Evolutionary conservation across 352 stramenopile species (phyloP).

Genomic region (Halophytophthora polymorphica): DNA sequence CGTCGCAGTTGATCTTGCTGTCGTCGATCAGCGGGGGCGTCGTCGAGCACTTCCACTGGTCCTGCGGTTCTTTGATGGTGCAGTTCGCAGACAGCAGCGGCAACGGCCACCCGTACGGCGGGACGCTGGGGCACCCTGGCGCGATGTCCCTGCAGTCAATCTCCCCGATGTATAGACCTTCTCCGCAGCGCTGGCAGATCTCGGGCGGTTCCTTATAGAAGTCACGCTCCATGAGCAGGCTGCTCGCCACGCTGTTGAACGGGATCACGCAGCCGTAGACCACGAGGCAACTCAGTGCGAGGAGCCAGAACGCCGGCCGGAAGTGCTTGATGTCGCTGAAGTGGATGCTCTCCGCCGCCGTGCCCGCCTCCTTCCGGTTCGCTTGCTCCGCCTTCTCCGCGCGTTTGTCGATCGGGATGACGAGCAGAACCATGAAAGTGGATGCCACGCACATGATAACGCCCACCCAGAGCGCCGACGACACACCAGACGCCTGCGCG

Average conservation of each 20-base stretch:
- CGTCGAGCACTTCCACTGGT: slow-evolving; percentile 59
- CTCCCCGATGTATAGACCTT: slow-evolving; percentile 47
- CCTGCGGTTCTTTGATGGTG: slow-evolving; percentile 53
- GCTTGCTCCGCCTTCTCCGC: slow-evolving; percentile 32
- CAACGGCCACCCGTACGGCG: slow-evolving; percentile 72
- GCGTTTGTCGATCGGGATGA: slow-evolving; percentile 81
- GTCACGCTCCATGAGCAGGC: slow-evolving; percentile 90
- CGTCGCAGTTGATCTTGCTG: slow-evolving; percentile 76
- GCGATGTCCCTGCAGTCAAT: slow-evolving; percentile 54
- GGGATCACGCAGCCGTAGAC: slow-evolving; percentile 93
- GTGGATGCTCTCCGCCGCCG: slow-evolving; percentile 46
- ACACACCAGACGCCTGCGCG: slow-evolving; percentile 59
- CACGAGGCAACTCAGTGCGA: slow-evolving; percentile 89
- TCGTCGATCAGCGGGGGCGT: slow-evolving; percentile 60
- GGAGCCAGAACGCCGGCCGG: slow-evolving; percentile 84
- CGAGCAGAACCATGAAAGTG: slow-evolving; percentile 59
- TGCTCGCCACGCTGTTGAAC: slow-evolving; percentile 93
- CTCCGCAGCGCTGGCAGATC: slow-evolving; percentile 49
- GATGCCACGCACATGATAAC: slow-evolving; percentile 77
- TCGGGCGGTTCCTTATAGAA: slow-evolving; percentile 72
- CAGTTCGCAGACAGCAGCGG: slow-evolving; percentile 68
- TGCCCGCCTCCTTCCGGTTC: slow-evolving; percentile 17
- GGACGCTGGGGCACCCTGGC: slow-evolving; percentile 50
- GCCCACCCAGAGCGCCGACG: slow-evolving; percentile 82
- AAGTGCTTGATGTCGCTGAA: slow-evolving; percentile 80